A percentile compares a stretch with the other conserved stretches of the same genome.
phyloP scores from a whole-genome alignment of 1,284 basidiomycete species.

The Pascua guehoae region DNA sequence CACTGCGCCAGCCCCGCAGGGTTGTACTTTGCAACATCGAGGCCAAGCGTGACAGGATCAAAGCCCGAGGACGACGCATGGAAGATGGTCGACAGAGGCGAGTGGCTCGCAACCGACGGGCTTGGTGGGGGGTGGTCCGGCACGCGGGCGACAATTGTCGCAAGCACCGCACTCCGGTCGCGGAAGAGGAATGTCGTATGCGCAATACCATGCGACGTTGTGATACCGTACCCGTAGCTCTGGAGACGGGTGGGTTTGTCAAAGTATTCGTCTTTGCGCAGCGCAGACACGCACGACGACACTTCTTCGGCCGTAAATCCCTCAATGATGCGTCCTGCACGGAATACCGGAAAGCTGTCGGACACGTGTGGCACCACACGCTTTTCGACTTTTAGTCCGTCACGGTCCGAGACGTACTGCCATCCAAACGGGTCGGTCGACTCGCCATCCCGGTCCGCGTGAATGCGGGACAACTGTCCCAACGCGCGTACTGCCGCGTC shows the following conservation, averaged over 20 bases:
- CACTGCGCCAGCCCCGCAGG: conserved; percentile 70
- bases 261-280: conserved; percentile 39
- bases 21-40: conserved; percentile 68
- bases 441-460: conserved; percentile 57
- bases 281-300: conserved; percentile 63
- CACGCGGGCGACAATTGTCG: conserved; percentile 67
- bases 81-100: conserved; percentile 58
- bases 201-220: conserved; percentile 52
- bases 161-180: conserved; percentile 79
- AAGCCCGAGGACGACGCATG: conserved; percentile 70
- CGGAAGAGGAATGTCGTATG: conserved; percentile 86
- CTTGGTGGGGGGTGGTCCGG: conserved; percentile 51
- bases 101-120: conserved; percentile 46
- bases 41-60: conserved; percentile 59
- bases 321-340: conserved; percentile 87
- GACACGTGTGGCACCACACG: conserved; percentile 75
- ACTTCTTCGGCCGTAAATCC: conserved; percentile 92
- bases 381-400: conserved; percentile 70
- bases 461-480: conserved; percentile 70
- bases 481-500: conserved; percentile 77
- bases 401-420: conserved; percentile 74
- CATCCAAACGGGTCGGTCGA: conserved; percentile 62
- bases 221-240: conserved; percentile 71
- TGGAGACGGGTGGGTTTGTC: conserved; percentile 68
- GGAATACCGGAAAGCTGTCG: conserved; percentile 75